phyloP scores from a whole-genome alignment of 371 early-diverging fungal species.

The Actinomucor elegans region DNA sequence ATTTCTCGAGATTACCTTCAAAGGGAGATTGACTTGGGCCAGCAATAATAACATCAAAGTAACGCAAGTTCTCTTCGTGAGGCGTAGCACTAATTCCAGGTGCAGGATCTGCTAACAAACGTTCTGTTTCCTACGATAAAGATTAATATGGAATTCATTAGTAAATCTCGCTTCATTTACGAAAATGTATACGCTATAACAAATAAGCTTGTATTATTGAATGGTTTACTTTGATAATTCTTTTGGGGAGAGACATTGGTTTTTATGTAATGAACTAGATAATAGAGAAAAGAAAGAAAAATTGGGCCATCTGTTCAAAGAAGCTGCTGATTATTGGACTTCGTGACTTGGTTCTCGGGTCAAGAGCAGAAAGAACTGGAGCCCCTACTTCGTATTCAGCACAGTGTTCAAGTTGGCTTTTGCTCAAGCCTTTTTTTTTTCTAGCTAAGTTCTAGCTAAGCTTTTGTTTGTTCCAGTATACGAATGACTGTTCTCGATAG shows the following conservation, averaged over 20 bases:
- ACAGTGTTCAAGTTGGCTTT: too few relatives aligned
- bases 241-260: slow-evolving; percentile 69
- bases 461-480: too few relatives aligned
- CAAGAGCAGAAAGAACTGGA: neutral
- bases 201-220: neutral
- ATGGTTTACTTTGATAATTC: slow-evolving; percentile 72
- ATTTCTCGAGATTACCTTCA: slow-evolving; percentile 92
- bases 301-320: too few relatives aligned
- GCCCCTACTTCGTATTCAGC: too few relatives aligned
- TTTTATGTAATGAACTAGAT: neutral
- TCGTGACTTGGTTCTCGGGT: neutral
- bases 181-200: neutral
- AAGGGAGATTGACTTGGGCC: slow-evolving; percentile 98
- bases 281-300: slow-evolving; percentile 1
- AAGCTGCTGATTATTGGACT: neutral
- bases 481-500: too few relatives aligned
- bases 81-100: slow-evolving; percentile 94
- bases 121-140: slow-evolving; percentile 86
- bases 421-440: too few relatives aligned
- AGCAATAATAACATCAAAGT: slow-evolving; percentile 96
- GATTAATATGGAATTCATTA: neutral
- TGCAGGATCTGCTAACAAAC: slow-evolving; percentile 90
- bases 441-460: too few relatives aligned
- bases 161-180: neutral
- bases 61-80: slow-evolving; percentile 94